A percentile compares a stretch with the other conserved stretches of the same genome.
Conservation (phyloP, 208 protist species). For the Crithidia bombi region DNA sequence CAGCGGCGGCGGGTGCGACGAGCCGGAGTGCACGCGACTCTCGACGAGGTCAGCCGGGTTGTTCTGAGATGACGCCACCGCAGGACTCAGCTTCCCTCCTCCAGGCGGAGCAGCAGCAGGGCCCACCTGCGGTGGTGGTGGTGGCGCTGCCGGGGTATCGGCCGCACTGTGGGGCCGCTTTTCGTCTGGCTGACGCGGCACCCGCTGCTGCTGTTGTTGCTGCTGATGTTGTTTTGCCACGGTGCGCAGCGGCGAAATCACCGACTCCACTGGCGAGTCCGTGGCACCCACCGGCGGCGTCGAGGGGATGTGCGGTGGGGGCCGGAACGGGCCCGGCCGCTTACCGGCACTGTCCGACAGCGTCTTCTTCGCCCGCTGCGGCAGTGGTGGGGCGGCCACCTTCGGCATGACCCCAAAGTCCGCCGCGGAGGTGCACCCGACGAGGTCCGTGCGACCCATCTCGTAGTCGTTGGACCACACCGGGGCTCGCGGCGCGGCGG, state of each 20-base stretch:
- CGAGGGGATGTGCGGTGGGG: constrained; percentile 4
- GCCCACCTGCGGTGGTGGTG: neutral
- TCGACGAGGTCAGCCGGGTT: neutral
- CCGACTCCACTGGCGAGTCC: constrained; percentile 22
- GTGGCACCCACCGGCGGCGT: constrained; percentile 6
- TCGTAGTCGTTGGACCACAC: constrained; percentile 33
- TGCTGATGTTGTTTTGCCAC: constrained; percentile 14
- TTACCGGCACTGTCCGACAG: constrained; percentile 10
- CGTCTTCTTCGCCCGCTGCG: constrained; percentile 13
- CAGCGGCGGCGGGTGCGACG: constrained; percentile 6
- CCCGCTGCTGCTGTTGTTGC: neutral
- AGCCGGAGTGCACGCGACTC: neutral
- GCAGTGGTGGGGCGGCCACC: constrained; percentile 13
- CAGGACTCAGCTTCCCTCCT: too few species aligned
- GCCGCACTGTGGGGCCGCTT: neutral
- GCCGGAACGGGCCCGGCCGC: neutral
- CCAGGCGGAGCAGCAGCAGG: neutral
- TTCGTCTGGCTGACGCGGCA: neutral
- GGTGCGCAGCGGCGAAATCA: constrained; percentile 18
- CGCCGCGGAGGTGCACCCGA: constrained; percentile 6
- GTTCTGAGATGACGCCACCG: too few species aligned
- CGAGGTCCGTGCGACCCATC: constrained; percentile 6
- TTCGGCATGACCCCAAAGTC: constrained; percentile 27
- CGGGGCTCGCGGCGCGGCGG: constrained; percentile 11
- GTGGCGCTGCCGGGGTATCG: neutral